A percentile compares a stretch with the other conserved stretches of the same genome.
Evolutionary conservation across 208 protist genomes (phyloP).

Genomic region (Trypanosomatidae sp.): DNA sequence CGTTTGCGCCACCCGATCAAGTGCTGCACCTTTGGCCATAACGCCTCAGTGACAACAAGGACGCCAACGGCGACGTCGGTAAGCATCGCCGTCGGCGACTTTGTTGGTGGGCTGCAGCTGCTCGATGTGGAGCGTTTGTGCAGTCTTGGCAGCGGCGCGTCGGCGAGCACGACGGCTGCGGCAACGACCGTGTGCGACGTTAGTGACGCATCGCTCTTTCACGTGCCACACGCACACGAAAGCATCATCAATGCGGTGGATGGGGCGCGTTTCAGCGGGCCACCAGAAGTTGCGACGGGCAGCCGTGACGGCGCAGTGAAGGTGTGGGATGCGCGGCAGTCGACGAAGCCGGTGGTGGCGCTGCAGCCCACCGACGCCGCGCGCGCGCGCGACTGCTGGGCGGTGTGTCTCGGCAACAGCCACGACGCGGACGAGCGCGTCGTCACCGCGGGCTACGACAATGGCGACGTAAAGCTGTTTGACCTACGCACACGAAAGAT

Average conservation of each 20-base stretch:
- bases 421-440: conserved; percentile 79
- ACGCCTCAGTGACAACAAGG: conserved; percentile 5
- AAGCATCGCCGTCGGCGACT: conserved; percentile 74
- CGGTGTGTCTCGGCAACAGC: conserved; percentile 89
- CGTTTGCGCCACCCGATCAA: conserved; percentile 61
- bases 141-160: too few species aligned
- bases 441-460: conserved; percentile 90
- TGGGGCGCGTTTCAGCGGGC: conserved; percentile 68
- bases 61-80: conserved; percentile 2
- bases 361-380: conserved; percentile 59
- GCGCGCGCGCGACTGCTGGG: conserved; percentile 86
- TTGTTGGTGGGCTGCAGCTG: conserved; percentile 70
- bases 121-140: conserved; percentile 60
- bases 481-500: conserved; percentile 86
- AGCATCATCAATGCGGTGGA: conserved; percentile 92
- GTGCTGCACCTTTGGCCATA: conserved; percentile 86
- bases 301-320: conserved; percentile 85
- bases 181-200: conserved; percentile 3
- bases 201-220: conserved; percentile 18
- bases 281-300: conserved; percentile 81
- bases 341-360: conserved; percentile 58
- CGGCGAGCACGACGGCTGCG: background rate
- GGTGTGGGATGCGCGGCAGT: conserved; percentile 89
- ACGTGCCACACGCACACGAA: conserved; percentile 72
- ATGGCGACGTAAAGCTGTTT: conserved; percentile 93